phyloP scores from a whole-genome alignment of 305 asterid species.

The Coffea humblotiana region DNA sequence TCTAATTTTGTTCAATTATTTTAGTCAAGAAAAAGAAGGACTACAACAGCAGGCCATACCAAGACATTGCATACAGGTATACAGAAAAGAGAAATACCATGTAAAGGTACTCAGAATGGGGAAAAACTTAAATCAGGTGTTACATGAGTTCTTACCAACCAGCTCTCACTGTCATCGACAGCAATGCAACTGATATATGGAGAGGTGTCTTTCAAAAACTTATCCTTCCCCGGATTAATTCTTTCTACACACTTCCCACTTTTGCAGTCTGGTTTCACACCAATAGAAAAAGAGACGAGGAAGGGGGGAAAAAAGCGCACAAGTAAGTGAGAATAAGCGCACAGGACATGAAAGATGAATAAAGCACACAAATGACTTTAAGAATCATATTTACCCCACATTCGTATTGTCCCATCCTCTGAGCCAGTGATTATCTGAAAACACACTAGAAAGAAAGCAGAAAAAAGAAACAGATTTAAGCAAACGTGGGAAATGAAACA shows the following conservation, averaged over 20 bases:
- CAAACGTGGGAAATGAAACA: slow-evolving; percentile 20
- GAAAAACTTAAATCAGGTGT: slow-evolving; percentile 6
- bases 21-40: not conserved
- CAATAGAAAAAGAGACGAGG: not conserved
- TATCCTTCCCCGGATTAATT: slow-evolving; percentile 53
- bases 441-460: slow-evolving; percentile 18
- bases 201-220: slow-evolving; percentile 40
- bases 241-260: slow-evolving; percentile 83
- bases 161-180: slow-evolving; percentile 90
- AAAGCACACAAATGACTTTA: slow-evolving; percentile 7
- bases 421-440: slow-evolving; percentile 95
- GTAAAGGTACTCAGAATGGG: no score
- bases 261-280: slow-evolving; percentile 61
- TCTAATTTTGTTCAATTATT: not conserved
- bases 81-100: not conserved
- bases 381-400: slow-evolving; percentile 65
- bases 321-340: not conserved
- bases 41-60: not conserved
- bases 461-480: not conserved
- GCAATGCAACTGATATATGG: slow-evolving; percentile 76
- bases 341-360: slow-evolving; percentile 13
- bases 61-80: not conserved
- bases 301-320: not conserved
- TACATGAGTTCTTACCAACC: slow-evolving; percentile 73
- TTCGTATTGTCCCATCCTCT: slow-evolving; percentile 89